Base-by-base conservation (phyloP, 805 yeast species). In the Yarrowia deformans region DNA sequence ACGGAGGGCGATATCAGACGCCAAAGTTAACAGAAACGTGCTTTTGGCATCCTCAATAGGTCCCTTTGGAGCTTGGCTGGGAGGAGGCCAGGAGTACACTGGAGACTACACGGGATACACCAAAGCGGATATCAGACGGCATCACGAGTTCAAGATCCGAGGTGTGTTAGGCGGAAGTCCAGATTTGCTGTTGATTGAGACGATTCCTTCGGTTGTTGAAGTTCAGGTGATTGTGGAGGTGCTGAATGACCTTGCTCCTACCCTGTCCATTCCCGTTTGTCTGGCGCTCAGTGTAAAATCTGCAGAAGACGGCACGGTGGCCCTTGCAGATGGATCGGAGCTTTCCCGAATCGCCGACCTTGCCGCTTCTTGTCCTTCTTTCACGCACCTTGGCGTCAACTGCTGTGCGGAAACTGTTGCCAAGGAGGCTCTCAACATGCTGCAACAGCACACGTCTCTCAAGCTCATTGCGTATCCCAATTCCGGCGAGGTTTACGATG, bases 21-120 rank as follows among this genome's bases (percentile, higher is more conserved):
- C 64, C 16, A 58, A 70, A 16, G 64, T 39, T 70, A 73, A 9
- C n/a, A 29, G 34, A 16, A n/a, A 46, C 40, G 45, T 32, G 2
- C 73, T 73, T 50, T 81, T 88, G 6, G 85, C 85, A 1, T 96
- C 90, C 0, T 85, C 90, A 8, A 77, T 90, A 45, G 97, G 97
- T 0, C 91, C 97, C 0, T 91, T 85, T 75, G 96, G 93, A 0
- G 90, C 93, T 0, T 86, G 79, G 72, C 74, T 89, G 45, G 86
- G 89, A 37, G 82, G 86, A 71, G 92, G 93, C 0, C 82, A 89
- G 0, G 97, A 91, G 74, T 91, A 88, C 73, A 85, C 88, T 3
- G 96, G 96, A 1, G 82, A 87, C 64, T 90, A 90, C 75, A 82
- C 81, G 12, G 80, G 76, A 34, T 79, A 77, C 8, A 74, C 78